Conservation (phyloP, 192 early-diverging fungal genomes). For the Obelidium mucronatum region DNA sequence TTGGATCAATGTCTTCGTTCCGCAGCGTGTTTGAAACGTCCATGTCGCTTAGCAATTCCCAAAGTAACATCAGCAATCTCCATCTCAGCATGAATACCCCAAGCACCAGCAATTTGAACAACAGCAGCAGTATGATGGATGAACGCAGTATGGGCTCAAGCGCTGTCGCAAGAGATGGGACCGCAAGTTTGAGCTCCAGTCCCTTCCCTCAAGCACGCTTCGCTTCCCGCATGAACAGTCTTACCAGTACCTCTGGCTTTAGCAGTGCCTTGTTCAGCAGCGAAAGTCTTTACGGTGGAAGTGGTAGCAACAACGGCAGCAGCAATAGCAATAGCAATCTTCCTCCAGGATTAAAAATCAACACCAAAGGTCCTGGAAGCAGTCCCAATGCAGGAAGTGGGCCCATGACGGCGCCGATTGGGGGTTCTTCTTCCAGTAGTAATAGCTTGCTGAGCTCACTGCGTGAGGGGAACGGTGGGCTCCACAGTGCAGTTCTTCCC, state of each 20-base stretch:
- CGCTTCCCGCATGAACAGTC: constrained; percentile 31
- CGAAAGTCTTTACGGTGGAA: constrained; percentile 48
- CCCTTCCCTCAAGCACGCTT: constrained; percentile 28
- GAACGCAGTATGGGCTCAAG: no score
- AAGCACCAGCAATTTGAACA: background rate
- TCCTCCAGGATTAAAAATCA: constrained; percentile 26
- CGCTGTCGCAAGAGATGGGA: no score
- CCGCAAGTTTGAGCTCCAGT: background rate
- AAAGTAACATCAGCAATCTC: background rate
- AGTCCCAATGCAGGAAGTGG: background rate
- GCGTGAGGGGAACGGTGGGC: no score
- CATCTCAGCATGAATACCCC: background rate
- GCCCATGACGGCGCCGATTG: constrained; percentile 20
- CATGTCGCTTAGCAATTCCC: constrained; percentile 4
- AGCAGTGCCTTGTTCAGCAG: constrained; percentile 58
- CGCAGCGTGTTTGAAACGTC: constrained; percentile 6
- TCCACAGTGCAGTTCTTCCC: background rate
- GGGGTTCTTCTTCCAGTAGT: background rate
- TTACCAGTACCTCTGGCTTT: constrained; percentile 46
- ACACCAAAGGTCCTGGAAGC: constrained; percentile 3
- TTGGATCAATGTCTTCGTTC: constrained; percentile 11
- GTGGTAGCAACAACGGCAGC: no score
- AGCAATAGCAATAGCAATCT: no score
- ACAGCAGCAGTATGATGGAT: background rate
- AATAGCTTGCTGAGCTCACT: no score